Base-by-base conservation (phyloP, 2,329 filamentous ascomycete species). In the Penicillium concentricum region DNA sequence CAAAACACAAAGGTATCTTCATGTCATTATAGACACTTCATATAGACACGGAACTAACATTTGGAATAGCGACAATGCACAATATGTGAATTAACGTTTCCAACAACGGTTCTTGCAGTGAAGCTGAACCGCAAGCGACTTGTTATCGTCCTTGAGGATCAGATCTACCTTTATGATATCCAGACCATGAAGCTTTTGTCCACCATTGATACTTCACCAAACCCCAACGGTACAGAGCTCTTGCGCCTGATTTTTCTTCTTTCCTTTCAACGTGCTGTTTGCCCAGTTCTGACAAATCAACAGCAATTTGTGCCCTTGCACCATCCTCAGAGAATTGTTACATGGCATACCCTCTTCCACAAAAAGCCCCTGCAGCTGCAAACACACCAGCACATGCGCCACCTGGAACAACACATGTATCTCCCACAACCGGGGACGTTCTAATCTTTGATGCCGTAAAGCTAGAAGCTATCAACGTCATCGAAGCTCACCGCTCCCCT, bases 161-260 rank as follows among this genome's bases (percentile, higher is more conserved):
- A 96, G 72, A 96, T 97, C 61, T 99, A 97, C 76, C 84, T 99
- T 47, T 99, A 99, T 79, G 94, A 99, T 74, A 97, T 99, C 64
- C 92, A 92, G 76, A 97, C 97, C 72, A 97, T 99, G 93, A 93
- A 90, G 68, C 85, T 97, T 57, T 82, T 97, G 39, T 89, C 92
- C 74, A 96, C 91, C 6, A 96, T 97, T 62, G 87, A 92, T 57
- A 97, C 93, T 6, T 97, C 93, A 4, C 91, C 94, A 7, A 99
- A 99, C 69, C 91, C 92, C 1, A 87, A 86, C 61, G 85, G 86
- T 82, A 84, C 15, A 39, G 24, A 18, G 18, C 10, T 26, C 38
- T 48, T 48, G 20, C 26, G 16, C 7, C 9, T 65, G 67, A 43
- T 42, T 22, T 24, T 15, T 24, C 15, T 9, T 46, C 18, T 34